Conservation (phyloP, 2,329 filamentous ascomycete species). For the Diplodia scrobiculata region DNA sequence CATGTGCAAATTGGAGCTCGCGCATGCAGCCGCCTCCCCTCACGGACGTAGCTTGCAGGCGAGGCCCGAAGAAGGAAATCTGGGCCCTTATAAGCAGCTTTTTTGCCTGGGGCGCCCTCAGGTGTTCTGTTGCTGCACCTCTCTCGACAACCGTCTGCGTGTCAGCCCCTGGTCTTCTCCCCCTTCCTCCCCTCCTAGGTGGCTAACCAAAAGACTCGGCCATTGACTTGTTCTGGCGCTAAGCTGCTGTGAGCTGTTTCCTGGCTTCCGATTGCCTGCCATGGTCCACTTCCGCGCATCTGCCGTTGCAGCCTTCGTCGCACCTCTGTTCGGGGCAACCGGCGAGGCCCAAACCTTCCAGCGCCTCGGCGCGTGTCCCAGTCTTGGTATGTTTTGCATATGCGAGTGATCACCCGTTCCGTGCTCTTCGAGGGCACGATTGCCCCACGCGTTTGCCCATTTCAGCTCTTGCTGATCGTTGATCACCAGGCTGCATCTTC, state of each 20-base stretch:
- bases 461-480: slow-evolving; percentile 32
- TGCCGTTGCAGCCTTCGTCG: slow-evolving; percentile 11
- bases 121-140: neutral
- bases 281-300: slow-evolving; percentile 8
- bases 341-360: slow-evolving; percentile 56
- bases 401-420: neutral
- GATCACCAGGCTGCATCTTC: slow-evolving; percentile 51
- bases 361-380: slow-evolving; percentile 58
- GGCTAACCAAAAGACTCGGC: neutral
- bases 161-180: neutral
- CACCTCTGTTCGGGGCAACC: slow-evolving; percentile 30
- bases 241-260: neutral
- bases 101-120: neutral
- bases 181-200: neutral
- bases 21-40: neutral
- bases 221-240: neutral
- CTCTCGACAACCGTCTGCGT: neutral
- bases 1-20: slow-evolving; percentile 1
- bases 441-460: neutral
- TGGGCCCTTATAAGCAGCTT: slow-evolving; percentile 15
- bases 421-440: neutral
- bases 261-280: neutral
- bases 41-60: neutral
- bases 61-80: neutral
- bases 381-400: slow-evolving; percentile 48